A percentile compares a stretch with the other conserved stretches of the same genome.
Evolutionary conservation across 139 green algal species (phyloP).

Genomic region (Choricystis sp.): DNA sequence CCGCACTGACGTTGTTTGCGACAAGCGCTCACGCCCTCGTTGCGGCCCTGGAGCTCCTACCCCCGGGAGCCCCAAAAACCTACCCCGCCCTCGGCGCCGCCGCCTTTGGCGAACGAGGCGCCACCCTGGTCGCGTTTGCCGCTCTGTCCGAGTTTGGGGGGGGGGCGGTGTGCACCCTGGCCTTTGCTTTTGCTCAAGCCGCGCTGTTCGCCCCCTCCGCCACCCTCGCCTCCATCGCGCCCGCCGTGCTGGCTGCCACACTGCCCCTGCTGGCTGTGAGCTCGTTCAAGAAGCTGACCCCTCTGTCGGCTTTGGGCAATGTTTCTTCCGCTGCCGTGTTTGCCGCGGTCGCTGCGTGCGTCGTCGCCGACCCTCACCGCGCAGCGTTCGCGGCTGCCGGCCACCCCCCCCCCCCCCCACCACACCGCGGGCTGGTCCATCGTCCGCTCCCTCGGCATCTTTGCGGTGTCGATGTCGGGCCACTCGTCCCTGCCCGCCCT

Average conservation of each 20-base stretch:
- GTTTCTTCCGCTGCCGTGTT: slow-evolving; percentile 13
- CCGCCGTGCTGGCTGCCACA: neutral
- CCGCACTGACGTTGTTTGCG: slow-evolving; percentile 16
- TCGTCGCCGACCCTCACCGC: slow-evolving; percentile 14
- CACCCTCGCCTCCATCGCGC: neutral
- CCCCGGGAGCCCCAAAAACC: slow-evolving; percentile 1
- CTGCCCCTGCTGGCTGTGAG: slow-evolving; percentile 16
- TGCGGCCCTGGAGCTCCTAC: slow-evolving; percentile 15
- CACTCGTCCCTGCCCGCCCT: slow-evolving; percentile 35
- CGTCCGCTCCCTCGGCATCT: slow-evolving; percentile 29
- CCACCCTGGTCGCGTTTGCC: slow-evolving; percentile 11
- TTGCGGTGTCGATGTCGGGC: slow-evolving; percentile 25
- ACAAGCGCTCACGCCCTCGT: slow-evolving; percentile 19
- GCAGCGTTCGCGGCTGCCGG: neutral
- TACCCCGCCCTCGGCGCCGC: slow-evolving; percentile 14
- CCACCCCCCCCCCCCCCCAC: slow-evolving; percentile 2
- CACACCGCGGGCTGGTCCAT: slow-evolving; percentile 7
- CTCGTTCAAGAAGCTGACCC: slow-evolving; percentile 16
- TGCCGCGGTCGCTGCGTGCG: slow-evolving; percentile 7
- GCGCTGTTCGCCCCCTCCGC: slow-evolving; percentile 4
- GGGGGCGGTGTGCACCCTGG: slow-evolving; percentile 4
- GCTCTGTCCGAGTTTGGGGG: slow-evolving; percentile 27
- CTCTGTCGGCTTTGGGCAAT: slow-evolving; percentile 14
- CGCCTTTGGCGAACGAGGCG: neutral
- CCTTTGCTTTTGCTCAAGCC: neutral